Base-by-base conservation (phyloP, 768 basidiomycete species). In the Dendrothele bispora region DNA sequence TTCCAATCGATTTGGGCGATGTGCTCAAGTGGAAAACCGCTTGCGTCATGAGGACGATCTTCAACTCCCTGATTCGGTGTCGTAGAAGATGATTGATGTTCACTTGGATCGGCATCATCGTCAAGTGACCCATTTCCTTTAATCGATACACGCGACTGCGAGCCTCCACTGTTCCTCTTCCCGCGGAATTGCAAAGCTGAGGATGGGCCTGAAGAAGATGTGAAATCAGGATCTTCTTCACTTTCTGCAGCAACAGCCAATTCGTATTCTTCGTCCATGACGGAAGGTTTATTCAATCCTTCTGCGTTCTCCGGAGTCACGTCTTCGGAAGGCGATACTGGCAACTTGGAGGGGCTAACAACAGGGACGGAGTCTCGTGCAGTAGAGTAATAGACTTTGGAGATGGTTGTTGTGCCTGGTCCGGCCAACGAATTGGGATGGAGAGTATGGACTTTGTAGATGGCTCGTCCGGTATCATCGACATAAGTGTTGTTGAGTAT, bases 1-100 rank as follows among this genome's bases (percentile, higher is more conserved):
- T 55, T 61, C 63, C 68, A 71, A 11, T 70, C 61, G 1, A 74
- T 69, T 43, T 62, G 50, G 6, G 62, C 73, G 4, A 73, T 26
- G 14, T 46, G 38, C 25, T 36, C 36, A 24, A 46, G 38, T 10
- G 10, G 30, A 10, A 10, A 10, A n/a, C n/a, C 30, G 30, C 10
- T 32, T 32, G 10, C 30, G n/a, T 10, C 30, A 32, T 32, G 30
- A 10, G 10, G 10, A 32, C 30, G 10, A n/a, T 32, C 30, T n/a
- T 32, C 30, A 10, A 10, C 30, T n/a, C n/a, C 30, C 30, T n/a
- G n/a, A 32, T n/a, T n/a, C 20, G 29, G 35, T 7, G 26, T 25
- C 29, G 25, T 18, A 8, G 21, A 22, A 28, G 5, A 18, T 11
- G 18, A 26, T 29, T 26, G 41, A 1, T n/a, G 41, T 22, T 12